Evolutionary conservation across 2,329 filamentous ascomycete species (phyloP).

Genomic region (Monilinia fructicola): DNA sequence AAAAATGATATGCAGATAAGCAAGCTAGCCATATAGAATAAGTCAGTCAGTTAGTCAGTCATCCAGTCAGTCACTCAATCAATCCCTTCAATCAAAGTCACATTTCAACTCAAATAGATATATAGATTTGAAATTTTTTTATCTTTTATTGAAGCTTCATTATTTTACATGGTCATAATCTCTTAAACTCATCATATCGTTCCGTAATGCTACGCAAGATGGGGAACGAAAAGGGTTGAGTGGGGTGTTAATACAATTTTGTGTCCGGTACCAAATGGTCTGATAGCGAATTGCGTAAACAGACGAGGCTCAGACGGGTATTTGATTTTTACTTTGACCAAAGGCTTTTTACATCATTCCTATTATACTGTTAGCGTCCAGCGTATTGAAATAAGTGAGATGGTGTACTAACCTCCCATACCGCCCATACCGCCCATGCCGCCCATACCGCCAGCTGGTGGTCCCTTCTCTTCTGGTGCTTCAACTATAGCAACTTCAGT

Average conservation of each 20-base stretch:
- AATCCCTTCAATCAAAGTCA: background rate
- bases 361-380: conserved; percentile 12
- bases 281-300: conserved; percentile 11
- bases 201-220: conserved; percentile 36
- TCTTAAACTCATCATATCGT: conserved; percentile 34
- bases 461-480: conserved; percentile 84
- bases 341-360: conserved; percentile 41
- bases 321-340: conserved; percentile 37
- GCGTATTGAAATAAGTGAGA: background rate
- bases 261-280: conserved; percentile 25
- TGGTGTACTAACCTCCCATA: conserved; percentile 35
- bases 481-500: conserved; percentile 98
- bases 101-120: background rate
- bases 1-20: background rate
- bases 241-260: conserved; percentile 40
- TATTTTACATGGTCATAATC: conserved; percentile 36
- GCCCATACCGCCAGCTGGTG: conserved; percentile 64
- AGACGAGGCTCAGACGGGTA: conserved; percentile 29
- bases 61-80: background rate
- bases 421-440: conserved; percentile 66
- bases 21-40: background rate
- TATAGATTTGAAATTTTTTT: conserved; percentile 16
- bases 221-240: conserved; percentile 37
- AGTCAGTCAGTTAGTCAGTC: background rate
- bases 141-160: conserved; percentile 25